These are phyloP conservation scores for Zea mays DNA, from an alignment of 176 grass and related monocot species.

Conservation along the genomic window Zm-B73-REFERENCE-NAM-5.0 NC_050100.1:191714001-191714500, in stretches of 20 bases:
- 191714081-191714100: constrained; percentile 45
- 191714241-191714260: too few species aligned
- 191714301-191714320: too few species aligned
- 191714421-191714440: not conserved
- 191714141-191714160: too few species aligned
- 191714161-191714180: too few species aligned
- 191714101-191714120: constrained; percentile 42
- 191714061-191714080: constrained; percentile 5
- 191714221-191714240: too few species aligned
- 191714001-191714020: constrained; percentile 44
- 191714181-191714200: too few species aligned
- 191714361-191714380: not conserved
- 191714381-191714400: not conserved
- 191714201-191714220: too few species aligned
- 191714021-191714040: constrained; percentile 21
- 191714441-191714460: not conserved
- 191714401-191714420: not conserved
- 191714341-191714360: too few species aligned
- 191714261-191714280: too few species aligned
- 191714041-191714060: not conserved
- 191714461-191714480: not conserved
- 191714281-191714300: too few species aligned
- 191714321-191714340: too few species aligned
- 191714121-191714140: not conserved
- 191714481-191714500: not conserved